These are phyloP conservation scores for Verticillium tricorpus DNA, from an alignment of 2,329 filamentous ascomycete species.

Conservation along the genomic window DNA sequence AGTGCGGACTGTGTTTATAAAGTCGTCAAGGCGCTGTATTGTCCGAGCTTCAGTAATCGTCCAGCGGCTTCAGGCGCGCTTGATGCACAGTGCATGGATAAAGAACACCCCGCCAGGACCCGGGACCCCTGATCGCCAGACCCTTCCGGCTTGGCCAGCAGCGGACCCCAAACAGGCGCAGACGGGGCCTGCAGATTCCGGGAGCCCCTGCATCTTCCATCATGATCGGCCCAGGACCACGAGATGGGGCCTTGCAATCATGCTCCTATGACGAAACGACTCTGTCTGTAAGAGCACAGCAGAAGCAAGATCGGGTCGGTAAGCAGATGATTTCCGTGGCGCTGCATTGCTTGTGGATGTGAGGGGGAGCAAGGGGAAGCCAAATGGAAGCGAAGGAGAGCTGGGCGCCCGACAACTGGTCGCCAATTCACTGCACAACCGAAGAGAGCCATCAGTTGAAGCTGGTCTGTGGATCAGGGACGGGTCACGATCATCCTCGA, in stretches of 20 bases:
- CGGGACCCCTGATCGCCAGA: neutral
- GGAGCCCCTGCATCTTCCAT: neutral
- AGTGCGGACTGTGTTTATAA: neutral
- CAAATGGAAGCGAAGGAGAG: neutral
- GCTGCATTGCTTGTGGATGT: neutral
- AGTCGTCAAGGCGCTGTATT: neutral
- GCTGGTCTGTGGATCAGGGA: neutral
- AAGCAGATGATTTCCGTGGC: neutral
- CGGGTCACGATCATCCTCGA: neutral
- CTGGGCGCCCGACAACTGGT: neutral
- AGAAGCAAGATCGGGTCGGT: neutral
- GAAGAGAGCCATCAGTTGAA: neutral
- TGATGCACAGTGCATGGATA: neutral
- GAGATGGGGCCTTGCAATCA: neutral
- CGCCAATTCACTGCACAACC: too few relatives aligned
- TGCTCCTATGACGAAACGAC: neutral
- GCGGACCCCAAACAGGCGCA: neutral
- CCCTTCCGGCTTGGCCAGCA: neutral
- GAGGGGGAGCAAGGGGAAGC: neutral
- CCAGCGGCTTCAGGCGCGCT: neutral
- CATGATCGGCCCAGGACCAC: neutral
- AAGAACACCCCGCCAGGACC: neutral
- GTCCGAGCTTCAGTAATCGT: neutral
- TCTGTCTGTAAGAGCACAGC: neutral
- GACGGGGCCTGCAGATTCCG: neutral